Conservation (phyloP, 2,329 filamentous ascomycete genomes). For the Coniochaeta sp. region DNA sequence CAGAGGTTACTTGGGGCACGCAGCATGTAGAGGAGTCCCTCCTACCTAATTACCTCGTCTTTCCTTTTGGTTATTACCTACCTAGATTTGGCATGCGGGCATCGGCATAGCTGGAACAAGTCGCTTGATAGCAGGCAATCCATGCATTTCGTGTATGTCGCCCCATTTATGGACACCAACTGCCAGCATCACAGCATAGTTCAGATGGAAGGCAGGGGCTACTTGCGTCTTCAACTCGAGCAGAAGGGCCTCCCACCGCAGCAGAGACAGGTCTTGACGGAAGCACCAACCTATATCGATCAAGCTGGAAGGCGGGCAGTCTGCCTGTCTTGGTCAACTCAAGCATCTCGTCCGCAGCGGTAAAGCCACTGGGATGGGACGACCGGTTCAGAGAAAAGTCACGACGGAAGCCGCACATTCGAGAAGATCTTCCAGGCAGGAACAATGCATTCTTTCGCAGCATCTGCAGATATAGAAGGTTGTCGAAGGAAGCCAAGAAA, state of each 20-base stretch:
- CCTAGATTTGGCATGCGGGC: neutral
- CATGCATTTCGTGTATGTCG: no score
- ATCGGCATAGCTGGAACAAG: no score
- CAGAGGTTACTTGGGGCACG: neutral
- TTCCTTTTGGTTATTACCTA: neutral
- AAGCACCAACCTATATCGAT: no score
- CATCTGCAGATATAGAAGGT: no score
- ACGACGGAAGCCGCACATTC: neutral
- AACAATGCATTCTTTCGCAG: neutral
- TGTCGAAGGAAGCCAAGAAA: neutral
- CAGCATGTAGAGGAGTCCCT: neutral
- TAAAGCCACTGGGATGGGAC: neutral
- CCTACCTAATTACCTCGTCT: no score
- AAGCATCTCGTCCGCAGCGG: neutral
- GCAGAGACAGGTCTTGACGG: no score
- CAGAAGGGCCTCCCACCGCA: no score
- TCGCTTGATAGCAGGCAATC: no score
- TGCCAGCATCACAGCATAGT: no score
- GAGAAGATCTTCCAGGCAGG: neutral
- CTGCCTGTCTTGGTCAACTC: no score
- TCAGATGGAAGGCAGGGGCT: neutral
- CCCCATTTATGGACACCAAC: no score
- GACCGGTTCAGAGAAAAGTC: neutral
- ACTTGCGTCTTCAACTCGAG: neutral
- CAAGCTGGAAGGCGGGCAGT: no score